Evolutionary conservation across 2,329 filamentous ascomycete species (phyloP), one percentile per base, ranked within the genome.

Genomic region (Ceratocystis lukuohia): DNA sequence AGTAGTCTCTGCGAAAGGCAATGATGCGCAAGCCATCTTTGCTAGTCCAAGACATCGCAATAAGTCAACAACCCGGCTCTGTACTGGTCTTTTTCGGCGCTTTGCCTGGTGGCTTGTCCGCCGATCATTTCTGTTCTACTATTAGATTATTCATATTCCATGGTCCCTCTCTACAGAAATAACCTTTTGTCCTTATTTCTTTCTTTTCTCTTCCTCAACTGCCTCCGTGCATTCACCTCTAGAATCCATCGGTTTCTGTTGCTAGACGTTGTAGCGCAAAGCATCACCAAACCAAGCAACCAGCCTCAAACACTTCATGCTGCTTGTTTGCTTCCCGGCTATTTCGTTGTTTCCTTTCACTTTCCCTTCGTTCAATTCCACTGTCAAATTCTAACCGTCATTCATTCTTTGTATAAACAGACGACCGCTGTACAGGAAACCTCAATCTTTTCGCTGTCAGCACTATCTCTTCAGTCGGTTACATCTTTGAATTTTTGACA

Each of bases 41-140:
- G 30, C 56, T 59, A 59, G 56, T 33, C 30, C 28, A 59, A 59
- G 56, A 59, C 56, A 59, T 59, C 56, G 56, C 25, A 59, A 59
- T 59, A 59, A 59, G 56, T 59, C 56, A 59, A 59, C 5, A 59
- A 59, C 28, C 56, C 56, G 56, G 56, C 56, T 59, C 56, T 59
- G 28, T 37, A 30, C 28, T 59, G 56, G 56, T 37, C 56, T 37
- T 59, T 33, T 37, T 59, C 56, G 56, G 56, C 56, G 56, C 56
- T 59, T 59, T 37, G 56, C 56, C 17, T 59, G 56, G 56, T 59
- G 56, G 56, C 56, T 59, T 59, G 56, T 59, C 56, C 56, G 56
- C 28, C 56, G 56, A 59, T 59, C 56, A 59, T 59, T 37, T 17
- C 56, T 59, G 56, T 59, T 59, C 56, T 59, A 37, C 56, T 37